These are phyloP conservation scores for Alnus glutinosa DNA, from an alignment of 306 rosid genomes.

Conservation along the genomic window DNA sequence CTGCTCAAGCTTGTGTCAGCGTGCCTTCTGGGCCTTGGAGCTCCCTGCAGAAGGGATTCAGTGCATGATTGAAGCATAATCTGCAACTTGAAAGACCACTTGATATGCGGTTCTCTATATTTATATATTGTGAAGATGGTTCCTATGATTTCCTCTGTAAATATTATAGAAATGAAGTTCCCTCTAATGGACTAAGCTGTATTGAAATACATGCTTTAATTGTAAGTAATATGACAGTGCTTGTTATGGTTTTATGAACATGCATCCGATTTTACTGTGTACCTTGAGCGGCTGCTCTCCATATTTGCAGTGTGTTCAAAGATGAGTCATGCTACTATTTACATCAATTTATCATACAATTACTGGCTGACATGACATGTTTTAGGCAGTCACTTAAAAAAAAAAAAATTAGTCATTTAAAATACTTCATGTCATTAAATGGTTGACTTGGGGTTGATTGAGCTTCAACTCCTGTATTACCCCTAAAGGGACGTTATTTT, in stretches of 20 bases:
- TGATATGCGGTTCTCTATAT: constrained; percentile 18
- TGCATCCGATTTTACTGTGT: neutral
- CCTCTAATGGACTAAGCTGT: constrained; percentile 4
- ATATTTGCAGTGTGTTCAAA: neutral
- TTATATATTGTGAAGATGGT: constrained; percentile 10
- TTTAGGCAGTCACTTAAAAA: no score
- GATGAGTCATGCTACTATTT: no score
- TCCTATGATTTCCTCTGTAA: constrained; percentile 34
- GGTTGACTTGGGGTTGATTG: no score
- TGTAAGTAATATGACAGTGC: constrained; percentile 1
- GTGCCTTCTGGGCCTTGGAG: constrained; percentile 73
- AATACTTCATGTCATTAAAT: no score
- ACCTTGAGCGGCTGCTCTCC: no score
- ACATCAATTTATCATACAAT: no score
- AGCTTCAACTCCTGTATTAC: no score
- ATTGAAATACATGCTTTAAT: constrained; percentile 6
- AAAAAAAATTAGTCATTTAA: no score
- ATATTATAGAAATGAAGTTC: constrained; percentile 23
- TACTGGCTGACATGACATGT: no score
- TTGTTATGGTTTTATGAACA: neutral
- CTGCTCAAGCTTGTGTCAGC: constrained; percentile 71
- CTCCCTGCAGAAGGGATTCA: constrained; percentile 74
- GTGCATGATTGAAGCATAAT: constrained; percentile 43
- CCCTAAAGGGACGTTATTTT: no score
- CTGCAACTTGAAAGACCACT: constrained; percentile 5